Evolutionary conservation across 768 basidiomycete species (phyloP), one percentile per base, ranked within the genome.

Genomic region (Tylopilus plumbeoviolaceoides): DNA sequence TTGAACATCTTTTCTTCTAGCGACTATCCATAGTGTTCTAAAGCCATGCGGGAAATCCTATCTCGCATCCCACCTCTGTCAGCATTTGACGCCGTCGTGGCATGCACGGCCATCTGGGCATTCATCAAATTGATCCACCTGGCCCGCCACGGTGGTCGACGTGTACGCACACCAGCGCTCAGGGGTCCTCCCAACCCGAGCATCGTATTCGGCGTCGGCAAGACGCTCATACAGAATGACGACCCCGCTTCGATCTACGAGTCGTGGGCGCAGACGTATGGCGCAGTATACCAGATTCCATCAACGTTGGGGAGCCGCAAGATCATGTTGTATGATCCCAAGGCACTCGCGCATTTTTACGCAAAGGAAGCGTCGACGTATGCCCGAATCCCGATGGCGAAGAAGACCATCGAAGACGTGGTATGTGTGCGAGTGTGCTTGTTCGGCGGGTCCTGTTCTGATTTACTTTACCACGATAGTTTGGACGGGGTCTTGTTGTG

Each of bases 321-420:
- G 5, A 58, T 80, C 21, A 59, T 77, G 5, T 61, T 80, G 5
- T 69, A 71, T 45, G 80, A 80, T 48, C 75, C 77, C 0, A 80
- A 75, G 59, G 81, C 82, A 0, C 64, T 78, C n/a, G 70, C 74
- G 0, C 79, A 84, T 55, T 73, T 80, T 36, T 79, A 73, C 51
- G 68, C 75, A 0, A 72, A 65, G 49, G 82, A 83, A 47, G 77
- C 80, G 0, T 78, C 57, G 65, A 63, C 67, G 0, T 72, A 72
- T 23, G 30, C 74, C 0, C 75, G 75, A 33, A 73, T 72, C 0
- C 67, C 64, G 3, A 58, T 74, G 17, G 53, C 63, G 5, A 72
- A 62, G 41, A 35, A 59, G 1, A 61, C 71, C 21, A 64, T 77
- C 1, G 73, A 72, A 3, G 0, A 27, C 30, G 65, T 46, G 12